Percentiles rank a stretch among this genome's conserved stretches.
These are phyloP conservation scores for Zasmidium citrigriseum DNA, from an alignment of 2,329 filamentous ascomycete genomes.

Conservation along the genomic window DNA sequence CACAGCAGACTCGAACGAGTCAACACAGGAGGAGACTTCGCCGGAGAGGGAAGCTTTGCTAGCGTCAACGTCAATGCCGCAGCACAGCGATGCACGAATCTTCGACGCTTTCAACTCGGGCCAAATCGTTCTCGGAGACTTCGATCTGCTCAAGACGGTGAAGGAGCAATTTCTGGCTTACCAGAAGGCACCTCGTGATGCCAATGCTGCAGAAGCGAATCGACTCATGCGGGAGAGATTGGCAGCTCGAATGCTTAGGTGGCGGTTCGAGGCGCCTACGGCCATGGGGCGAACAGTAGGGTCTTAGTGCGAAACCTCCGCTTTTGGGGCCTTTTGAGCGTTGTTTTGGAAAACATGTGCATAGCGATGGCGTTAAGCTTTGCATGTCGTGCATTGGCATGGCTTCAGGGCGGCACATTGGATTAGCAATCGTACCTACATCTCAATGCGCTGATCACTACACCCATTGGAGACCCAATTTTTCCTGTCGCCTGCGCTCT, in stretches of 20 bases:
- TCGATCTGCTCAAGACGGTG: constrained; percentile 44
- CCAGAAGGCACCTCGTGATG: constrained; percentile 29
- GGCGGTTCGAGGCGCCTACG: constrained; percentile 3
- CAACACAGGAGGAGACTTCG: constrained; percentile 12
- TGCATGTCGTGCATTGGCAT: background rate
- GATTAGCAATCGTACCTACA: too few relatives aligned
- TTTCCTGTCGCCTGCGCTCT: too few relatives aligned
- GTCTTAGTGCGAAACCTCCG: too few relatives aligned
- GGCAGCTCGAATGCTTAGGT: constrained; percentile 9
- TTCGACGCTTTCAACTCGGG: constrained; percentile 50
- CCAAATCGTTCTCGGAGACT: constrained; percentile 48
- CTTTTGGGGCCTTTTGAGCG: too few relatives aligned
- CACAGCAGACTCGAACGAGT: constrained; percentile 5
- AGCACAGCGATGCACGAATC: constrained; percentile 35
- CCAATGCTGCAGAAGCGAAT: constrained; percentile 3
- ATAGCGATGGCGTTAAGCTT: background rate
- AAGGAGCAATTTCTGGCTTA: constrained; percentile 44
- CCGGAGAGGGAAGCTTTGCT: constrained; percentile 22
- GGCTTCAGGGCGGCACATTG: too few relatives aligned
- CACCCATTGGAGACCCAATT: too few relatives aligned
- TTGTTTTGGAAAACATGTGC: too few relatives aligned
- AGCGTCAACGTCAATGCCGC: constrained; percentile 16
- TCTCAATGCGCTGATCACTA: too few relatives aligned
- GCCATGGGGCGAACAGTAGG: background rate
- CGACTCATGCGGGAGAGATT: constrained; percentile 19